phyloP scores from a whole-genome alignment of 306 rosid genomes.

The Phaseolus lunatus region DNA sequence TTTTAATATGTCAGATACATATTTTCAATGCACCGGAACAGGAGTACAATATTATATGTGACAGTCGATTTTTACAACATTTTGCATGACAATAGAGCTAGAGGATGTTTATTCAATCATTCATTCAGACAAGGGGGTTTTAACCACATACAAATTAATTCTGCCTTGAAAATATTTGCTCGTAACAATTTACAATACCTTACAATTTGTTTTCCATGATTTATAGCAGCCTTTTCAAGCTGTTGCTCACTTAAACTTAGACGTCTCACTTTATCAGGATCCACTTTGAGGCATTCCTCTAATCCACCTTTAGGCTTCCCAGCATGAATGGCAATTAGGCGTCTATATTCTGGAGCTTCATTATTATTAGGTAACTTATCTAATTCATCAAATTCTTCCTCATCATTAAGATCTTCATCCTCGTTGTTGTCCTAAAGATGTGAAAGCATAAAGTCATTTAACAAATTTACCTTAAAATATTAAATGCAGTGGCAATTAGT shows the following conservation, averaged over 20 bases:
- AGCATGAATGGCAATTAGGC: constrained; percentile 92
- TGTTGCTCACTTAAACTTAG: constrained; percentile 97
- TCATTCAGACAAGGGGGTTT: neutral
- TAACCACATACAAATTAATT: constrained; percentile 2
- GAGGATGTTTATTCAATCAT: constrained; percentile 15
- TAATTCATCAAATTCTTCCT: constrained; percentile 57
- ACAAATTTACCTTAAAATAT: constrained; percentile 27
- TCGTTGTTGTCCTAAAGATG: constrained; percentile 52
- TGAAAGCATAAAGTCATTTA: constrained; percentile 38
- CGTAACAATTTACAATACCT: constrained; percentile 62
- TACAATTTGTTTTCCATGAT: constrained; percentile 76
- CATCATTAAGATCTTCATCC: constrained; percentile 56
- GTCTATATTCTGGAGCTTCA: constrained; percentile 78
- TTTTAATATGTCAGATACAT: neutral
- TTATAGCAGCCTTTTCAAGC: constrained; percentile 75
- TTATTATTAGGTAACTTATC: constrained; percentile 58
- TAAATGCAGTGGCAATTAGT: constrained; percentile 30
- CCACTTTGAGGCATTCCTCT: constrained; percentile 75
- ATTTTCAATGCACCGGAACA: neutral
- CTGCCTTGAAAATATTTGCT: neutral
- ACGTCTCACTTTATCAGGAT: constrained; percentile 87
- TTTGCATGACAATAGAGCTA: constrained; percentile 28
- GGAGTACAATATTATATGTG: neutral
- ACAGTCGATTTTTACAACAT: constrained; percentile 24
- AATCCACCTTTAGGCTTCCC: constrained; percentile 98